Percentiles rank a stretch among this genome's conserved stretches.
Conservation (phyloP, 805 yeast genomes). For the Saturnispora quitensis region DNA sequence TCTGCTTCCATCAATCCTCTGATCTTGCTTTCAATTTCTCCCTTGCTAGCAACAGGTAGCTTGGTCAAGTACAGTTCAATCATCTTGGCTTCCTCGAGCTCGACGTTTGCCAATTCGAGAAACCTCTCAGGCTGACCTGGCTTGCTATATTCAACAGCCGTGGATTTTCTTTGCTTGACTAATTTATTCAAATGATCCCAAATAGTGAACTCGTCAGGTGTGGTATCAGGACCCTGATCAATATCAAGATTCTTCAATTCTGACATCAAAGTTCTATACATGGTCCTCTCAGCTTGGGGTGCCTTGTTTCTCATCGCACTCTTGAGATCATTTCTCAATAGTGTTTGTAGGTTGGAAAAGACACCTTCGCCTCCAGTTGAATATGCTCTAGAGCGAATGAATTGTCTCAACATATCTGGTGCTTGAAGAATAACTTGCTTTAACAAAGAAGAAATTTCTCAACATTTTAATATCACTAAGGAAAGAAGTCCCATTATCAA, state of each 20-base stretch:
- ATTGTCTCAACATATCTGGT: neutral
- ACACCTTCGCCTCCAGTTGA: conserved; percentile 16
- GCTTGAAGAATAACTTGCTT: neutral
- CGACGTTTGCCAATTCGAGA: conserved; percentile 29
- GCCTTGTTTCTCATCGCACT: conserved; percentile 27
- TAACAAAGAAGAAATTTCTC: neutral
- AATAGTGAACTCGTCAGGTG: conserved; percentile 25
- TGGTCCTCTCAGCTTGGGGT: conserved; percentile 30
- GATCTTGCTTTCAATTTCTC: conserved; percentile 27
- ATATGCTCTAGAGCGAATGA: conserved; percentile 16
- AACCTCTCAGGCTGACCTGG: conserved; percentile 35
- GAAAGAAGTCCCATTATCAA: neutral
- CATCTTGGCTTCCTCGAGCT: conserved; percentile 30
- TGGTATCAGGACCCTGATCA: conserved; percentile 19
- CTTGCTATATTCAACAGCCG: conserved; percentile 30
- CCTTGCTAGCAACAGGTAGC: conserved; percentile 31
- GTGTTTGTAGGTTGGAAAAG: conserved; percentile 21
- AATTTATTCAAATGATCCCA: conserved; percentile 29
- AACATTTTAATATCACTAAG: neutral
- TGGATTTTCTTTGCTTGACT: conserved; percentile 32
- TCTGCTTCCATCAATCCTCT: conserved; percentile 20
- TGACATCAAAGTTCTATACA: conserved; percentile 31
- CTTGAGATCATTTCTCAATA: conserved; percentile 28
- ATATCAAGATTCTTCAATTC: conserved; percentile 33
- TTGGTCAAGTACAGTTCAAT: conserved; percentile 26